phyloP scores from a whole-genome alignment of 1,284 basidiomycete genomes.

The Apiotrichum gamsii region DNA sequence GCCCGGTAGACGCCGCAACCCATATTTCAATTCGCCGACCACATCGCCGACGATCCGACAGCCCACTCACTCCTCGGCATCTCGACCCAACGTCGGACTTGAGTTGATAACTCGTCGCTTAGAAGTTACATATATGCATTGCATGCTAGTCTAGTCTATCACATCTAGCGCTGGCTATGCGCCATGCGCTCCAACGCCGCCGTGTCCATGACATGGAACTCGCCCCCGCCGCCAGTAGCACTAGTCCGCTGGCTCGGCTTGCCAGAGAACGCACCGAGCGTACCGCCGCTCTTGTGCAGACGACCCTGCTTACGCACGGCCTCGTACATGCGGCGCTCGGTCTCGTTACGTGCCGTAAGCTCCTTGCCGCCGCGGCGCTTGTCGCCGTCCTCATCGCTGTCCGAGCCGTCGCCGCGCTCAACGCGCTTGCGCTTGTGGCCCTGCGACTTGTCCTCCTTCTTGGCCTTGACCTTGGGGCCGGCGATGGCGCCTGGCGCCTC shows the following conservation, averaged over 20 bases:
- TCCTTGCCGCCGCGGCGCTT: conserved; percentile 30
- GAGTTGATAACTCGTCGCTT: too few relatives aligned
- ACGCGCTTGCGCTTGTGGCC: conserved; percentile 50
- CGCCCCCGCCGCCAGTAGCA: conserved; percentile 47
- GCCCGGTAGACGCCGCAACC: too few relatives aligned
- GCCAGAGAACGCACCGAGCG: conserved; percentile 64
- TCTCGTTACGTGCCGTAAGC: conserved; percentile 50
- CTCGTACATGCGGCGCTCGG: conserved; percentile 79
- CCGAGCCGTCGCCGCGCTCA: conserved; percentile 45
- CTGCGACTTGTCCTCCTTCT: conserved; percentile 11
- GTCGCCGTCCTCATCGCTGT: conserved; percentile 44
- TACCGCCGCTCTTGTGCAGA: conserved; percentile 69
- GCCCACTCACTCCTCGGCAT: too few relatives aligned
- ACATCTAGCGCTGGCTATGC: too few relatives aligned
- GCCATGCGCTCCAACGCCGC: conserved; percentile 62
- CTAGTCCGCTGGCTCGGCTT: conserved; percentile 54
- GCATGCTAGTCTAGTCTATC: too few relatives aligned
- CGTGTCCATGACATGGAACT: conserved; percentile 74
- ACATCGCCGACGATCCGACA: too few relatives aligned
- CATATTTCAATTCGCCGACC: too few relatives aligned
- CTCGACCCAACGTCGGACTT: too few relatives aligned
- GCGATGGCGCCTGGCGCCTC: conserved; percentile 75
- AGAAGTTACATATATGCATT: too few relatives aligned
- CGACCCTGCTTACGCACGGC: conserved; percentile 80
- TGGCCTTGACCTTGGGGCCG: conserved; percentile 20